Conservation (phyloP, 2,329 filamentous ascomycete genomes). For the Fusarium transvaalense region DNA sequence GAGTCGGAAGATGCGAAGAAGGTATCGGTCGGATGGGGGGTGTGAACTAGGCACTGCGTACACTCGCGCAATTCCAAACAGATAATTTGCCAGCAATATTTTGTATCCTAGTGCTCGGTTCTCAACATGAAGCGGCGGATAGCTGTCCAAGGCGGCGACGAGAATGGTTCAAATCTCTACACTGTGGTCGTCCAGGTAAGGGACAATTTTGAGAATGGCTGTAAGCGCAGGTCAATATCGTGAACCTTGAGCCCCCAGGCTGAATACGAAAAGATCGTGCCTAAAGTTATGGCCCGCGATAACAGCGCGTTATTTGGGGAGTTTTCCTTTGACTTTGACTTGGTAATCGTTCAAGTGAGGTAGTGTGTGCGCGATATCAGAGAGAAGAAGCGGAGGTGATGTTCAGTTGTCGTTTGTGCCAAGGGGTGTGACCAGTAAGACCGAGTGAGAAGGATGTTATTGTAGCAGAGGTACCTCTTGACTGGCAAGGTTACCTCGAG, state of each 20-base stretch:
- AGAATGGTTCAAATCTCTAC: conserved; percentile 2
- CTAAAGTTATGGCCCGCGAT: conserved; percentile 17
- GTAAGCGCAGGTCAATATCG: conserved; percentile 30
- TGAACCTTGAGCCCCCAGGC: conserved; percentile 19
- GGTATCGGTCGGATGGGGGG: conserved; percentile 5
- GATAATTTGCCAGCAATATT: conserved; percentile 12
- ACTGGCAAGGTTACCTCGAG: conserved; percentile 27
- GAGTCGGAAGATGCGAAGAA: conserved; percentile 7
- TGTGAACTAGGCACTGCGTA: conserved; percentile 6
- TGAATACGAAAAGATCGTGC: conserved; percentile 28
- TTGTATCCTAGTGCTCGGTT: conserved; percentile 18
- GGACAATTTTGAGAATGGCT: conserved; percentile 14
- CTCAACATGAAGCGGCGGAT: conserved; percentile 12
- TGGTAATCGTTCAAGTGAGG: conserved; percentile 7
- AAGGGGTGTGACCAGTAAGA: conserved; percentile 35
- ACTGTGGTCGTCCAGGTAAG: conserved; percentile 3
- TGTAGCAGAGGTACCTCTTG: conserved; percentile 11
- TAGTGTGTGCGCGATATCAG: conserved; percentile 36
- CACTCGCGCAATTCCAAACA: conserved; percentile 8
- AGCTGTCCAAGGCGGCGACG: conserved; percentile 9
- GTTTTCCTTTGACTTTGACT: conserved; percentile 27
- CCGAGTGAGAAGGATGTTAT: conserved; percentile 16
- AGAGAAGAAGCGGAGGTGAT: conserved; percentile 26
- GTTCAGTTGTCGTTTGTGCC: conserved; percentile 30
- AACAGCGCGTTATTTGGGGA: conserved; percentile 18